Evolutionary conservation across 2,329 filamentous ascomycete genomes (phyloP).

Genomic region (Epichloe typhina): DNA sequence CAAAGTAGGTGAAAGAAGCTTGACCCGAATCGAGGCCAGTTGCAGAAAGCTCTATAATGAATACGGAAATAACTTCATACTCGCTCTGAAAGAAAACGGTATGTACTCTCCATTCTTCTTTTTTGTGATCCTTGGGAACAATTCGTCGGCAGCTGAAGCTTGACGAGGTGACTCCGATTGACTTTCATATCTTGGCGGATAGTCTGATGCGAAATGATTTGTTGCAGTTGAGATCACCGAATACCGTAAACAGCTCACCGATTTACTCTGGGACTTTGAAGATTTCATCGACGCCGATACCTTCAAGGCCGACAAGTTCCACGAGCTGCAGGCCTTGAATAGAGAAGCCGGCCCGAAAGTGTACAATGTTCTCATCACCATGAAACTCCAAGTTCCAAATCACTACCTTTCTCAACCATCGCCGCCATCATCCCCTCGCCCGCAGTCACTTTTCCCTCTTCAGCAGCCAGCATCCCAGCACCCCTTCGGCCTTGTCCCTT

Average conservation of each 20-base stretch:
- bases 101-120: constrained; percentile 10
- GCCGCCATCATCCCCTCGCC: constrained; percentile 14
- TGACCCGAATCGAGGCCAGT: constrained; percentile 37
- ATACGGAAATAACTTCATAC: constrained; percentile 35
- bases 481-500: not conserved
- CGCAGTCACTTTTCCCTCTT: constrained; percentile 4
- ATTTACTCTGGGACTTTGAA: constrained; percentile 44
- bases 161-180: not conserved
- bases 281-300: constrained; percentile 35
- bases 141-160: not conserved
- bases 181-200: too few species aligned
- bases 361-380: constrained; percentile 36
- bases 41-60: constrained; percentile 35
- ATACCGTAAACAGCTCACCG: constrained; percentile 33
- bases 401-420: constrained; percentile 15
- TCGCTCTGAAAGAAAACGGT: constrained; percentile 42
- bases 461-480: constrained; percentile 1
- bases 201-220: not conserved
- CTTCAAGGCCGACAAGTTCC: constrained; percentile 38
- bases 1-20: constrained; percentile 34
- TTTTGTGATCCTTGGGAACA: not conserved
- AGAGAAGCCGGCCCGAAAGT: constrained; percentile 35
- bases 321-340: constrained; percentile 33
- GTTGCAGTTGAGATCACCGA: constrained; percentile 34
- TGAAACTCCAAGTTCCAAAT: constrained; percentile 32